Conservation (phyloP, 1,139 yeast genomes). For the Yamadazyma epiphylla region DNA sequence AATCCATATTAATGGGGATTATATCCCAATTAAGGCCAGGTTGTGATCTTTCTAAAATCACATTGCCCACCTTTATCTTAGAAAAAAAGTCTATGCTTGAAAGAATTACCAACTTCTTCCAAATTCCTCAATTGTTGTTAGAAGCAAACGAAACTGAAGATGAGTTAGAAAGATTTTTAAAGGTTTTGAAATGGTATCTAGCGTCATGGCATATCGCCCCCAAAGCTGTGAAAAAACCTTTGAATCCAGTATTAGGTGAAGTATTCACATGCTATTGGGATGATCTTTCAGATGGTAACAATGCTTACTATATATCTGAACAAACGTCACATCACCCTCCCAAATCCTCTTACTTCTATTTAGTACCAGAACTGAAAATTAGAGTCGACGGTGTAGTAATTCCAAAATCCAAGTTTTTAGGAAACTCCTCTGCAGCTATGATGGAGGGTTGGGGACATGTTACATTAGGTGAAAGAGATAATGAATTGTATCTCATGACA, state of each 20-base stretch:
- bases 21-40: slow-evolving; percentile 92
- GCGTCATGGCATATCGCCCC: slow-evolving; percentile 99
- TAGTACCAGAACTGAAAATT: slow-evolving; percentile 75
- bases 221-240: slow-evolving; percentile 94
- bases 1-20: slow-evolving; percentile 78
- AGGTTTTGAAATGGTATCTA: slow-evolving; percentile 82
- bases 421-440: slow-evolving; percentile 94
- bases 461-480: slow-evolving; percentile 60
- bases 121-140: slow-evolving; percentile 72
- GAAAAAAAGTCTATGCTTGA: slow-evolving; percentile 97
- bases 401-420: slow-evolving; percentile 85
- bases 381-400: slow-evolving; percentile 86
- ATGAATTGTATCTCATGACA: slow-evolving; percentile 74
- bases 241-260: slow-evolving; percentile 93
- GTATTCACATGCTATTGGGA: slow-evolving; percentile 92
- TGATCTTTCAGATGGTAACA: slow-evolving; percentile 56
- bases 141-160: slow-evolving; percentile 63
- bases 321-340: slow-evolving; percentile 99
- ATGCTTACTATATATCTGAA: slow-evolving; percentile 84
- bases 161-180: slow-evolving; percentile 62
- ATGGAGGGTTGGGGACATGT: slow-evolving; percentile 89
- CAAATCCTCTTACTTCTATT: slow-evolving; percentile 85
- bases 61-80: slow-evolving; percentile 89
- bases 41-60: slow-evolving; percentile 81
- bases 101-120: slow-evolving; percentile 85